A percentile compares a stretch with the other conserved stretches of the same genome.
phyloP scores from a whole-genome alignment of 345 rosid genomes.

The Populus alba region DNA sequence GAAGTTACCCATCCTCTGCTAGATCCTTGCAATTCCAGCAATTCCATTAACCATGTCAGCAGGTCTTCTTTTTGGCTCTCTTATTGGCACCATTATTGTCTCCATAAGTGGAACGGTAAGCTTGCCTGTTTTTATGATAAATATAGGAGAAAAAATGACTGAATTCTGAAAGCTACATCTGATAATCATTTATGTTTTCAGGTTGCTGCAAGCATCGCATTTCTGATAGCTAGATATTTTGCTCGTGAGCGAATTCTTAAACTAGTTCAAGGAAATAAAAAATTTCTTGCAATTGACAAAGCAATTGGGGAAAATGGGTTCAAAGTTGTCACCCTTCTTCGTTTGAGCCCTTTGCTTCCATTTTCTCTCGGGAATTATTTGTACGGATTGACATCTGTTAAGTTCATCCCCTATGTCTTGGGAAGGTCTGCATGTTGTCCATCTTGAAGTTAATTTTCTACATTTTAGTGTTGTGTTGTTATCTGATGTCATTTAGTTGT shows the following conservation, averaged over 20 bases:
- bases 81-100: conserved; percentile 84
- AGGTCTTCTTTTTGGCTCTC: conserved; percentile 93
- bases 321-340: conserved; percentile 84
- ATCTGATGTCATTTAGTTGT: neutral
- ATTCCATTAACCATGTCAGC: conserved; percentile 97
- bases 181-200: conserved; percentile 31
- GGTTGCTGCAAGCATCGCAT: conserved; percentile 93
- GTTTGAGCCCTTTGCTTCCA: conserved; percentile 95
- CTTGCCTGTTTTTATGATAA: neutral
- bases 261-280: conserved; percentile 91
- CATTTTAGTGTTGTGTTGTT: neutral
- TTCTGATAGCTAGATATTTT: conserved; percentile 94
- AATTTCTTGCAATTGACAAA: conserved; percentile 93
- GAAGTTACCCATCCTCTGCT: conserved; percentile 11
- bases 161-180: conserved; percentile 14
- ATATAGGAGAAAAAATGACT: neutral
- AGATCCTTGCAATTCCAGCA: conserved; percentile 96
- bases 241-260: conserved; percentile 93
- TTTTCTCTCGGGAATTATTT: conserved; percentile 92
- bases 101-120: conserved; percentile 99
- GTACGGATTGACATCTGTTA: conserved; percentile 89
- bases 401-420: conserved; percentile 81
- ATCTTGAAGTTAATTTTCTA: conserved; percentile 1
- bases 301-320: conserved; percentile 97
- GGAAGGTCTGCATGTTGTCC: conserved; percentile 63